Percentiles rank a stretch among this genome's conserved stretches.
phyloP scores from a whole-genome alignment of 768 basidiomycete species.

The Auriscalpium orientale region DNA sequence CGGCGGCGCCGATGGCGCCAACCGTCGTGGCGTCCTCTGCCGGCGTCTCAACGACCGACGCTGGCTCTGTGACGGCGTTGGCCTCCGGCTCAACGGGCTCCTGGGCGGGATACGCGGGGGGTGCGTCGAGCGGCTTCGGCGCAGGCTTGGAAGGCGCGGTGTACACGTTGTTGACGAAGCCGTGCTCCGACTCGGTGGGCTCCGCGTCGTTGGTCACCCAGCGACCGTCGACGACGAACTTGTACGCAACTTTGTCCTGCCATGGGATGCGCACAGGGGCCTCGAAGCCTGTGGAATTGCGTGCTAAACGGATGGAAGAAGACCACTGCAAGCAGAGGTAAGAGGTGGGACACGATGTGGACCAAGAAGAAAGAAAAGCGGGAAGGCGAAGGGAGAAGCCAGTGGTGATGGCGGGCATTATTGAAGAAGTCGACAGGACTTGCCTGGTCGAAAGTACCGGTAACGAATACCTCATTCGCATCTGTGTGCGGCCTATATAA shows the following conservation, averaged over 20 bases:
- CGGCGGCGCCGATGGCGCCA: background rate
- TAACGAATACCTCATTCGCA: constrained; percentile 14
- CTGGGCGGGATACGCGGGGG: background rate
- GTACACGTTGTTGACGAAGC: constrained; percentile 27
- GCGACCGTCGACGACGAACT: constrained; percentile 29
- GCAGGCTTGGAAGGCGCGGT: constrained; percentile 14
- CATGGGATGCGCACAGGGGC: constrained; percentile 20
- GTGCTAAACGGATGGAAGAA: constrained; percentile 22
- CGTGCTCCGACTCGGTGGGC: constrained; percentile 21
- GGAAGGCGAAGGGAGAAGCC: constrained; percentile 15
- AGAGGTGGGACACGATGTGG: background rate
- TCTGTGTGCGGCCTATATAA: constrained; percentile 15
- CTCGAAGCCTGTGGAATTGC: constrained; percentile 21
- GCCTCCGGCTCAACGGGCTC: background rate
- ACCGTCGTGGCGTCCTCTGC: background rate
- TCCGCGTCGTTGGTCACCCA: constrained; percentile 23
- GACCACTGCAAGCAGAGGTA: constrained; percentile 18
- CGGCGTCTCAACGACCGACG: background rate
- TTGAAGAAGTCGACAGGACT: constrained; percentile 3
- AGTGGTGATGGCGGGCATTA: constrained; percentile 11
- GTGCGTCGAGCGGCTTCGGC: background rate
- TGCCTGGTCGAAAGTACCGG: constrained; percentile 17
- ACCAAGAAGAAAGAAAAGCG: constrained; percentile 6
- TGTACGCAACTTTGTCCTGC: constrained; percentile 23
- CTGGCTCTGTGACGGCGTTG: background rate